These are phyloP conservation scores for Ganoderma boninense DNA, from an alignment of 1,284 basidiomycete species.

Conservation along the genomic window DNA sequence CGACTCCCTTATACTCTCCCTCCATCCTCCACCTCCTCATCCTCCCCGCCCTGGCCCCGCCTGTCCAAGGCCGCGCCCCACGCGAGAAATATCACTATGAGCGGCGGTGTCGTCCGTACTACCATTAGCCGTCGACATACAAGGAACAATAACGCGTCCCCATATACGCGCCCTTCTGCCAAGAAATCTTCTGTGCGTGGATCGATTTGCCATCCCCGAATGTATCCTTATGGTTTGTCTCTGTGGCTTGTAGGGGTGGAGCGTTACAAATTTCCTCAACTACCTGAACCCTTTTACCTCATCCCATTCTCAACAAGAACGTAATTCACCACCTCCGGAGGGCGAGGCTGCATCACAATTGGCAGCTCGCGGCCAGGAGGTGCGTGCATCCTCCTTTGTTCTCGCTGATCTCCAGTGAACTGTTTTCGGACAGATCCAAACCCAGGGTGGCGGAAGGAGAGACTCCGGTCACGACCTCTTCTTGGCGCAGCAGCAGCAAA, in stretches of 20 bases:
- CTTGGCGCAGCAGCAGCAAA: slow-evolving; percentile 9
- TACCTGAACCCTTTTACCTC: slow-evolving; percentile 35
- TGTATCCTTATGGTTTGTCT: slow-evolving; percentile 4
- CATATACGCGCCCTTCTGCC: slow-evolving; percentile 32
- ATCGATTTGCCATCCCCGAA: slow-evolving; percentile 7
- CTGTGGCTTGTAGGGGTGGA: slow-evolving; percentile 30
- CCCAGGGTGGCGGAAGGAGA: not conserved
- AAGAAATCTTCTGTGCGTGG: slow-evolving; percentile 34
- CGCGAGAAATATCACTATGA: slow-evolving; percentile 27
- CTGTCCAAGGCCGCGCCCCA: slow-evolving; percentile 7
- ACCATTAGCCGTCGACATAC: slow-evolving; percentile 29
- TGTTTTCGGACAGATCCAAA: not conserved
- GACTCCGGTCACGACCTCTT: not conserved
- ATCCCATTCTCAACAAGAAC: slow-evolving; percentile 16
- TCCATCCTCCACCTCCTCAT: slow-evolving; percentile 11
- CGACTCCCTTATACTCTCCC: slow-evolving; percentile 10
- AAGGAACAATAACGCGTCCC: slow-evolving; percentile 36
- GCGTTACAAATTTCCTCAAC: slow-evolving; percentile 30
- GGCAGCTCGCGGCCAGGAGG: slow-evolving; percentile 26
- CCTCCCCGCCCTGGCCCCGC: not conserved
- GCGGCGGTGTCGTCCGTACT: slow-evolving; percentile 28
- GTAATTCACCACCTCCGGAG: slow-evolving; percentile 7
- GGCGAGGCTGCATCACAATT: slow-evolving; percentile 25
- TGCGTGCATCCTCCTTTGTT: slow-evolving; percentile 7
- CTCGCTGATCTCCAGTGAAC: not conserved